A percentile compares a stretch with the other conserved stretches of the same genome.
phyloP scores from a whole-genome alignment of 208 protist species.

The Naegleria gruberi region DNA sequence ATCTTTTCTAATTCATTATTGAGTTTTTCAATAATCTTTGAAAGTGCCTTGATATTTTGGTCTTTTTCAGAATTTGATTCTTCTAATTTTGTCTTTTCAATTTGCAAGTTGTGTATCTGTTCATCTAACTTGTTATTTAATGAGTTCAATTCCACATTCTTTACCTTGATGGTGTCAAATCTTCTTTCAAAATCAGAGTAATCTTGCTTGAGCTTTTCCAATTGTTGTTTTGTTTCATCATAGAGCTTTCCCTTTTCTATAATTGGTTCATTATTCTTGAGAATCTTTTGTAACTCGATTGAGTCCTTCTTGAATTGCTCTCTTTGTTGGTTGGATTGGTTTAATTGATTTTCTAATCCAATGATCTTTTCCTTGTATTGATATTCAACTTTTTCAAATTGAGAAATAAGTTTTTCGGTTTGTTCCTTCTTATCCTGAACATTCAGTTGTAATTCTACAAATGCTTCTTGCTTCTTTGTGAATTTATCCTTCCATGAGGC shows the following conservation, averaged over 20 bases:
- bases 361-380: neutral
- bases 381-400: neutral
- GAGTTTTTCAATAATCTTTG: neutral
- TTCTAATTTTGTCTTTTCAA: neutral
- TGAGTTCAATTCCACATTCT: neutral
- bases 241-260: neutral
- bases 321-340: neutral
- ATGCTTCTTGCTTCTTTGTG: neutral
- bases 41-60: neutral
- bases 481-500: neutral
- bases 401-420: neutral
- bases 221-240: neutral
- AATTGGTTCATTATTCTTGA: neutral
- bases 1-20: neutral
- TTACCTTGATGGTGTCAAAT: neutral
- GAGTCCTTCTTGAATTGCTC: neutral
- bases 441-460: neutral
- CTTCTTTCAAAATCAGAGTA: neutral
- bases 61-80: neutral
- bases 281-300: neutral
- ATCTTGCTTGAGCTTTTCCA: neutral
- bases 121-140: neutral
- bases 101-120: neutral
- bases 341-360: neutral
- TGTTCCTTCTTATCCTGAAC: neutral